Percentiles rank a stretch among this genome's conserved stretches.
Conservation (phyloP, 1,284 basidiomycete genomes). For the Quambalaria eucalypti region DNA sequence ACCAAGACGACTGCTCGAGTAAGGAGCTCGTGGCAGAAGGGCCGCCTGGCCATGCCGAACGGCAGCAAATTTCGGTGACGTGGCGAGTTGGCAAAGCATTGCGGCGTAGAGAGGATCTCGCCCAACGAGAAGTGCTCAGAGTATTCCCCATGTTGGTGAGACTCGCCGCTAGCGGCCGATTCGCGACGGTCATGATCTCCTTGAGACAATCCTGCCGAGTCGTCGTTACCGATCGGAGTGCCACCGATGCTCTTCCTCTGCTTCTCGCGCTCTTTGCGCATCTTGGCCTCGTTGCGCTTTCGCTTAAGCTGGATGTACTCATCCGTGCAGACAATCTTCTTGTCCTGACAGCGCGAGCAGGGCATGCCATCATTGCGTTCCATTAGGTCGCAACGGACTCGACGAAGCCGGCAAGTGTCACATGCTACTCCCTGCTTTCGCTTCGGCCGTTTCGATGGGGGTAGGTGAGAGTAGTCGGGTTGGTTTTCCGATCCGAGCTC, state of each 20-base stretch:
- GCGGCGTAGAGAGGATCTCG: neutral
- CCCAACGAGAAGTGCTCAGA: neutral
- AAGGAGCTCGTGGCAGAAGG: constrained; percentile 31
- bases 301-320: constrained; percentile 40
- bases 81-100: neutral
- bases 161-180: neutral
- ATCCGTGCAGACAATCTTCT: constrained; percentile 41
- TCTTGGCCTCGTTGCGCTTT: constrained; percentile 14
- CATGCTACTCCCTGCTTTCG: constrained; percentile 44
- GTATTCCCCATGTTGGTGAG: neutral
- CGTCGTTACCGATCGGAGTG: neutral
- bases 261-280: constrained; percentile 1
- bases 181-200: neutral
- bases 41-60: constrained; percentile 33
- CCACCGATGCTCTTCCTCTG: neutral
- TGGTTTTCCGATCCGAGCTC: neutral
- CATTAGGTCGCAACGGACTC: constrained; percentile 40
- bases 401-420: constrained; percentile 40
- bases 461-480: neutral
- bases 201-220: neutral
- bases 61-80: constrained; percentile 5
- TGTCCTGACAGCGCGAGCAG: constrained; percentile 42
- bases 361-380: constrained; percentile 37
- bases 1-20: constrained; percentile 32
- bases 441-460: constrained; percentile 18